phyloP scores from a whole-genome alignment of 305 asterid species.

The Fraxinus xanthoxyloides region DNA sequence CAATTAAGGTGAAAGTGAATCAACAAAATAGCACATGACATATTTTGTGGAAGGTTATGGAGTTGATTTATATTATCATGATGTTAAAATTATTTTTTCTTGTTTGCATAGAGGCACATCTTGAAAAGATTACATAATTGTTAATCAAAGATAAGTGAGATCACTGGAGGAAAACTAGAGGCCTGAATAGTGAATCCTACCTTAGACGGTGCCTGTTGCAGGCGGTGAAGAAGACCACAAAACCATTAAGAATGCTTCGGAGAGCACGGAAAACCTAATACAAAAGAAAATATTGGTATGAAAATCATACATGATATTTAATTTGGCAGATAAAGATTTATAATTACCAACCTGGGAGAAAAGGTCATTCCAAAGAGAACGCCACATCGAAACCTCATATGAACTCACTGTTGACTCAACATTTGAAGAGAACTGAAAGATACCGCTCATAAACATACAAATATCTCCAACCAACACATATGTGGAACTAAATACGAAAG shows the following conservation, averaged over 20 bases:
- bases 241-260: conserved; percentile 64
- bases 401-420: conserved; percentile 59
- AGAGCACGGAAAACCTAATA: conserved; percentile 71
- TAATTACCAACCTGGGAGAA: conserved; percentile 60
- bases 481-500: conserved; percentile 29
- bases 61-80: background rate
- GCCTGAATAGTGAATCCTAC: conserved; percentile 34
- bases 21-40: background rate
- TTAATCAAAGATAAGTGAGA: background rate
- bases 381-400: conserved; percentile 68
- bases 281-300: conserved; percentile 3
- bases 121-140: background rate
- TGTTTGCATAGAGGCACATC: background rate
- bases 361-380: conserved; percentile 83
- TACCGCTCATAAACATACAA: conserved; percentile 48
- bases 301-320: conserved; percentile 6
- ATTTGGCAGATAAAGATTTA: background rate
- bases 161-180: background rate
- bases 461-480: conserved; percentile 37
- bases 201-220: conserved; percentile 83
- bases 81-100: background rate
- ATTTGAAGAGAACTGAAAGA: conserved; percentile 43
- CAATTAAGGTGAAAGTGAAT: background rate
- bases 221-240: conserved; percentile 69
- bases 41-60: background rate